Evolutionary conservation across 129 eudicot species (phyloP).

Genomic region (Saussurea involucrata): DNA sequence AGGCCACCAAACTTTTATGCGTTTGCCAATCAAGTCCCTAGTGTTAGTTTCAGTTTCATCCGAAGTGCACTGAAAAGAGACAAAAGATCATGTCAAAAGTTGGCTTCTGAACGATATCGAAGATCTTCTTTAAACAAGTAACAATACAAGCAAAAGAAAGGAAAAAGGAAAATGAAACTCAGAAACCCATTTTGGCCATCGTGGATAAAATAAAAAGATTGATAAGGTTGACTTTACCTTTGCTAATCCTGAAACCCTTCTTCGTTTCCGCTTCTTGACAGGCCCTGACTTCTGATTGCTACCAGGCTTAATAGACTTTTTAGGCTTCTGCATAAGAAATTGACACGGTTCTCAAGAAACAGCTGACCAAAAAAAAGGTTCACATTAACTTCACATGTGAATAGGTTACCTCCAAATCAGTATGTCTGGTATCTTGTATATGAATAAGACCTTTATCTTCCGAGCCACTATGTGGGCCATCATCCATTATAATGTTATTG

Average conservation of each 20-base stretch:
- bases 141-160: background rate
- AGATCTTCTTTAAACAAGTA: background rate
- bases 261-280: slow-evolving; percentile 56
- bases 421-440: slow-evolving; percentile 25
- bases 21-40: slow-evolving; percentile 66
- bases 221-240: slow-evolving; percentile 47
- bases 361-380: background rate
- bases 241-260: slow-evolving; percentile 60
- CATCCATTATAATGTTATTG: slow-evolving; percentile 39
- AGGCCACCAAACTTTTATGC: slow-evolving; percentile 96
- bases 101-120: background rate
- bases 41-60: slow-evolving; percentile 39
- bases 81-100: background rate
- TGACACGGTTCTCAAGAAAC: background rate
- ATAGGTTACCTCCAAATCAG: slow-evolving; percentile 48
- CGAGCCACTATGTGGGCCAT: slow-evolving; percentile 31
- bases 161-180: too few relatives aligned
- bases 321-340: slow-evolving; percentile 39
- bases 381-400: background rate
- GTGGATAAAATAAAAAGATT: background rate
- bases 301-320: slow-evolving; percentile 33
- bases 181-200: background rate
- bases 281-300: slow-evolving; percentile 40
- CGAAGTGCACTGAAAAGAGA: slow-evolving; percentile 55
- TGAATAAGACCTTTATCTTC: slow-evolving; percentile 33